Percentiles rank a stretch among this genome's conserved stretches.
Conservation (phyloP, 768 basidiomycete species). For the Rhizopogon vesiculosus region DNA sequence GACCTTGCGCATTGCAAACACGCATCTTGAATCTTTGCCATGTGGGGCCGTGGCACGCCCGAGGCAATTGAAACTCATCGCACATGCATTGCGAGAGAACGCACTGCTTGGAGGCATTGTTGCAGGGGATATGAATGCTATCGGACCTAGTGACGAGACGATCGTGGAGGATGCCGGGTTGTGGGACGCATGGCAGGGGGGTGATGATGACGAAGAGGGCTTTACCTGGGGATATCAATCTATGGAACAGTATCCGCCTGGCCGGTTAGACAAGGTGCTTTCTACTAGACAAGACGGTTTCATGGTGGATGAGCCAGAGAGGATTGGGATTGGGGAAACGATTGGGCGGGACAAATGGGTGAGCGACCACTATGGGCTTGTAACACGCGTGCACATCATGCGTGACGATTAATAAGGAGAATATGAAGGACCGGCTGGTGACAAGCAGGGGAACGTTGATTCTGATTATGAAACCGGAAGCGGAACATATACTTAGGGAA, state of each 20-base stretch:
- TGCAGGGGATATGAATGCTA: slow-evolving; percentile 72
- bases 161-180: slow-evolving; percentile 44
- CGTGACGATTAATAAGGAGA: slow-evolving; percentile 12
- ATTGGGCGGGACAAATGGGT: slow-evolving; percentile 42
- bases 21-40: slow-evolving; percentile 66
- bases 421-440: neutral
- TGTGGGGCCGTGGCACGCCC: slow-evolving; percentile 39
- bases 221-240: slow-evolving; percentile 74
- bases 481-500: neutral
- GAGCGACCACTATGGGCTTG: slow-evolving; percentile 68
- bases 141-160: slow-evolving; percentile 39
- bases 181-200: slow-evolving; percentile 53
- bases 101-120: slow-evolving; percentile 54
- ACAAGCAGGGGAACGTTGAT: neutral
- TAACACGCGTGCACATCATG: slow-evolving; percentile 30
- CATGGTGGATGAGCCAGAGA: slow-evolving; percentile 46
- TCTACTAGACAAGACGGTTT: slow-evolving; percentile 47
- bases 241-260: slow-evolving; percentile 37
- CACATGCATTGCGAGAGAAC: slow-evolving; percentile 43
- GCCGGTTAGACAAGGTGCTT: slow-evolving; percentile 62
- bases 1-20: slow-evolving; percentile 62
- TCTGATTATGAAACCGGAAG: no score
- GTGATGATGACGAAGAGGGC: slow-evolving; percentile 39
- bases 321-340: slow-evolving; percentile 53
- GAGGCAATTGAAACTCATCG: slow-evolving; percentile 49